Conservation (phyloP, 2,329 filamentous ascomycete genomes). For the Fonsecaea pugnacius region DNA sequence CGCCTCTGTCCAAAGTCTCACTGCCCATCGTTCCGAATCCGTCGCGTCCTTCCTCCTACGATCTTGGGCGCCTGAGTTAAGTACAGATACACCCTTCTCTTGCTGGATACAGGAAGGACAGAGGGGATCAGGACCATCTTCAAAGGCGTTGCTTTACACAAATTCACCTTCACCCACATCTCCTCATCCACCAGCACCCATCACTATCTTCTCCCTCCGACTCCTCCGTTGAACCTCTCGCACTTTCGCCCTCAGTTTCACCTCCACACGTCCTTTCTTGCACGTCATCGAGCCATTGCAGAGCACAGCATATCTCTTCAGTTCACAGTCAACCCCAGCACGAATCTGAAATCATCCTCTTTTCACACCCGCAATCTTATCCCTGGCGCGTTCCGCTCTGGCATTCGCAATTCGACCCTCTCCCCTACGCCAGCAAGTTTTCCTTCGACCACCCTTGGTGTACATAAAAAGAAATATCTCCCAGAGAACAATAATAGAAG, state of each 20-base stretch:
- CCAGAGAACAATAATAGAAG: constrained; percentile 62
- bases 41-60: constrained; percentile 12
- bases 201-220: constrained; percentile 22
- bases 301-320: constrained; percentile 28
- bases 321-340: constrained; percentile 32
- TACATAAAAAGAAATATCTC: constrained; percentile 64
- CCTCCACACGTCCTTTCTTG: constrained; percentile 30
- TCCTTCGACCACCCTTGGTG: constrained; percentile 81
- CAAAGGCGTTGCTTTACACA: constrained; percentile 37
- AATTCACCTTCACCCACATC: constrained; percentile 23
- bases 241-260: constrained; percentile 20
- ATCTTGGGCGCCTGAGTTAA: constrained; percentile 33
- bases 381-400: constrained; percentile 30
- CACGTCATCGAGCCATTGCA: constrained; percentile 31
- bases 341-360: constrained; percentile 26
- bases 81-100: constrained; percentile 33
- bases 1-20: neutral
- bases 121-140: constrained; percentile 22
- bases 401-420: constrained; percentile 33
- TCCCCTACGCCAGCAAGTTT: constrained; percentile 82
- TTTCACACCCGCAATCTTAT: constrained; percentile 43
- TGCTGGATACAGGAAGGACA: constrained; percentile 24
- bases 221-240: constrained; percentile 28
- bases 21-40: neutral
- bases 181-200: constrained; percentile 20